phyloP scores from a whole-genome alignment of 768 basidiomycete genomes.

The Phylloporus arenicola region DNA sequence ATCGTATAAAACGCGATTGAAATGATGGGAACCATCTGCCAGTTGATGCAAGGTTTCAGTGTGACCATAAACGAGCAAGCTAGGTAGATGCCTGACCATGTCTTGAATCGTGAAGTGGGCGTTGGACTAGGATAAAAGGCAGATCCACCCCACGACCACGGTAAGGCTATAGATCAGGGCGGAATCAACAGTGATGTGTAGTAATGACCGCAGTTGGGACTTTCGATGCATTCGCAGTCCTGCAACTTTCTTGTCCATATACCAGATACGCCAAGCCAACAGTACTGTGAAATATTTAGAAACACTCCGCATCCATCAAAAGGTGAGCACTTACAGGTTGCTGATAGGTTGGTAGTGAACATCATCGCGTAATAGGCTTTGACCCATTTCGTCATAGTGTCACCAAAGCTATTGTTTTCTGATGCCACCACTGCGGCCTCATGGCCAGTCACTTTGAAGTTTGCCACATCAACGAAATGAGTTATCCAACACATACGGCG shows the following conservation, averaged over 20 bases:
- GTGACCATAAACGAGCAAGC: neutral
- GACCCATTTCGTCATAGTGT: constrained; percentile 26
- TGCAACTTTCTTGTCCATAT: neutral
- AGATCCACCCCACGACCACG: constrained; percentile 2
- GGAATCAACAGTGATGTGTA: constrained; percentile 3
- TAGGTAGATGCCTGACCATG: constrained; percentile 2
- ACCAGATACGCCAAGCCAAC: constrained; percentile 6
- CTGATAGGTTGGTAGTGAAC: constrained; percentile 27
- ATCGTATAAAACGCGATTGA: constrained; percentile 13
- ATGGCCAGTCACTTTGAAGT: constrained; percentile 12
- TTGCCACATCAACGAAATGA: neutral
- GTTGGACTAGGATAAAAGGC: neutral
- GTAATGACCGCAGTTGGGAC: neutral
- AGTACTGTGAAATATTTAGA: neutral
- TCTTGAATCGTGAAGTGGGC: constrained; percentile 9
- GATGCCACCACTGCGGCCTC: constrained; percentile 6
- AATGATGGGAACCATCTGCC: constrained; percentile 5
- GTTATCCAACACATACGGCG: neutral
- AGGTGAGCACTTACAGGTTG: constrained; percentile 18
- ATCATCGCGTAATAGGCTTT: constrained; percentile 30
- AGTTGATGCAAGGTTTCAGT: neutral
- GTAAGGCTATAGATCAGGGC: constrained; percentile 7
- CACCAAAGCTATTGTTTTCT: constrained; percentile 19
- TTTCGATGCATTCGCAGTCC: neutral
- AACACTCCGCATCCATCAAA: neutral